These are phyloP conservation scores for Aureobasidium vineae DNA, from an alignment of 2,329 filamentous ascomycete species.

Conservation along the genomic window DNA sequence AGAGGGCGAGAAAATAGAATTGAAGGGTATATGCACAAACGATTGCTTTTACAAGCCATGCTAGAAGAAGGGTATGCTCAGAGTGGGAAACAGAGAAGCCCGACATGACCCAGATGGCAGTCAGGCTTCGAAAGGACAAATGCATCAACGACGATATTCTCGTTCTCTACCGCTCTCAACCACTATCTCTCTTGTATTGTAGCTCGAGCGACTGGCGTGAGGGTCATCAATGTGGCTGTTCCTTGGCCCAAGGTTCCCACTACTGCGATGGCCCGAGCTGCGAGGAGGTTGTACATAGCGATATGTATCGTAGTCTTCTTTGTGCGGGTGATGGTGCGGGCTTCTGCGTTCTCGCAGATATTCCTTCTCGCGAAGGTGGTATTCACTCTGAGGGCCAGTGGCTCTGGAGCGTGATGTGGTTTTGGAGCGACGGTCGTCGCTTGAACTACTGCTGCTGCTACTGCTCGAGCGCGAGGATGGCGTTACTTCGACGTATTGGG, in stretches of 20 bases:
- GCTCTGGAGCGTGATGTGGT: conserved; percentile 30
- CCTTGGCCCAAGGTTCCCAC: conserved; percentile 30
- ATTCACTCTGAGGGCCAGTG: conserved; percentile 35
- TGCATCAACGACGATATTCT: conserved; percentile 21
- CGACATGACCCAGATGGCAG: not conserved
- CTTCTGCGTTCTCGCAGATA: conserved; percentile 42
- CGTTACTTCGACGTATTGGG: conserved; percentile 49
- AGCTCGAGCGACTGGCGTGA: conserved; percentile 31
- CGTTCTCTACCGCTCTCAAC: conserved; percentile 28
- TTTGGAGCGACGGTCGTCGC: conserved; percentile 36
- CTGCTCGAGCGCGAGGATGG: conserved; percentile 32
- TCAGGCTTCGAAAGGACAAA: not conserved
- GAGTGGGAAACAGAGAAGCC: not conserved
- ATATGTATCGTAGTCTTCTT: conserved; percentile 47
- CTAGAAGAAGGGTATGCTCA: not conserved
- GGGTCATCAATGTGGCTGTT: conserved; percentile 32
- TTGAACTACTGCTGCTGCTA: conserved; percentile 32
- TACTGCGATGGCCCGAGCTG: not conserved
- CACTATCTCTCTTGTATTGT: conserved; percentile 28
- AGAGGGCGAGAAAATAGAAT: not conserved
- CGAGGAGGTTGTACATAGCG: conserved; percentile 47
- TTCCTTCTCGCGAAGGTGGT: conserved; percentile 48
- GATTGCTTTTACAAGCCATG: not conserved
- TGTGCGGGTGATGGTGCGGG: conserved; percentile 28
- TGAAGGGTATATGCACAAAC: not conserved